Evolutionary conservation across 2,329 filamentous ascomycete genomes (phyloP).

Genomic region (Rhynchosporium secalis): DNA sequence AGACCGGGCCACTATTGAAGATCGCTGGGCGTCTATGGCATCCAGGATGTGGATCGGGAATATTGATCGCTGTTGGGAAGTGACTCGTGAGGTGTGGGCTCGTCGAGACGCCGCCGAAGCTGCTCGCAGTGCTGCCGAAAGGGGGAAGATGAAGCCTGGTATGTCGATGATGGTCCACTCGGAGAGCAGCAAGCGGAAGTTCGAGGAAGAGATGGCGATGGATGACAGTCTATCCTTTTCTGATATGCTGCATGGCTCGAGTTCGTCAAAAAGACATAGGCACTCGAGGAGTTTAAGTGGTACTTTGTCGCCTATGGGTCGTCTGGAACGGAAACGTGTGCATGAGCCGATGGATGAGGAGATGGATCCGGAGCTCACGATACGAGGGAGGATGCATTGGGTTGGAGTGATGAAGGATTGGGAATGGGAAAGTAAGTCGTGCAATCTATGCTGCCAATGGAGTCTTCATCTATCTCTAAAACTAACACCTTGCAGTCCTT

Average conservation of each 20-base stretch:
- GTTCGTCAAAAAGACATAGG: conserved; percentile 30
- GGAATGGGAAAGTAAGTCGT: conserved; percentile 66
- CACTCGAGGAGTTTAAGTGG: conserved; percentile 29
- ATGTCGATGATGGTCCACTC: conserved; percentile 31
- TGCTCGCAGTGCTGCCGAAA: conserved; percentile 24
- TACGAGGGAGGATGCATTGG: conserved; percentile 68
- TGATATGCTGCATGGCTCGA: conserved; percentile 34
- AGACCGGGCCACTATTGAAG: conserved; percentile 63
- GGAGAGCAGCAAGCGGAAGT: conserved; percentile 35
- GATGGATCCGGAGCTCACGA: conserved; percentile 60
- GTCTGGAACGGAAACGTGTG: conserved; percentile 27
- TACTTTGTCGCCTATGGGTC: conserved; percentile 23
- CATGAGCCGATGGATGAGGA: conserved; percentile 41
- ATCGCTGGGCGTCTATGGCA: conserved; percentile 62
- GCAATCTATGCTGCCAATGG: neutral
- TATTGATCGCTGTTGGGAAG: conserved; percentile 63
- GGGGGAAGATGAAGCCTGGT: conserved; percentile 26
- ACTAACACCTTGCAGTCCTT: conserved; percentile 25
- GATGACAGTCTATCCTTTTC: conserved; percentile 35
- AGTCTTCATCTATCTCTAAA: conserved; percentile 3
- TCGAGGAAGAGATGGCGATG: conserved; percentile 36
- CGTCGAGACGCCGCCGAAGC: conserved; percentile 53
- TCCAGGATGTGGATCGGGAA: conserved; percentile 65
- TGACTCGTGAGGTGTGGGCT: conserved; percentile 66
- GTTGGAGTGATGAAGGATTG: conserved; percentile 70